phyloP scores from a whole-genome alignment of 225 moss, liverwort and hornwort genomes.

The Pleurozium schreberi region DNA sequence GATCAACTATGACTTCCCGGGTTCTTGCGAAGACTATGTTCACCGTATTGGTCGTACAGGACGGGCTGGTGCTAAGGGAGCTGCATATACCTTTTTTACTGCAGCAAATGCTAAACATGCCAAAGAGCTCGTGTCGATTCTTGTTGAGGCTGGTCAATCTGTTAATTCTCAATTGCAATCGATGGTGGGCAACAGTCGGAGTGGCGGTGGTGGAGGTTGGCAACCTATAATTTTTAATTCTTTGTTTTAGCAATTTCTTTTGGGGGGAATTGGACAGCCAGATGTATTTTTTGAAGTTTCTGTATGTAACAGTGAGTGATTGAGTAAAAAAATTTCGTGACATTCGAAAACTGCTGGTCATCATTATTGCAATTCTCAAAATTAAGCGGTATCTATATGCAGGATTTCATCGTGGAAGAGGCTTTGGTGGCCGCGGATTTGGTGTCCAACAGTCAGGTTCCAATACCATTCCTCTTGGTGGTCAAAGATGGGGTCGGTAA shows the following conservation, averaged over 20 bases:
- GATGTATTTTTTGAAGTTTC: neutral
- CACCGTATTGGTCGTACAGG: slow-evolving; percentile 99
- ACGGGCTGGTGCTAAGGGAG: slow-evolving; percentile 94
- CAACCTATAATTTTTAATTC: neutral
- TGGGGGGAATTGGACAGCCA: neutral
- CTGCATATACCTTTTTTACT: slow-evolving; percentile 94
- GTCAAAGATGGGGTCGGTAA: slow-evolving; percentile 97
- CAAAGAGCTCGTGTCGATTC: slow-evolving; percentile 80
- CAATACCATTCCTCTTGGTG: slow-evolving; percentile 92
- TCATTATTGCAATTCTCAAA: neutral
- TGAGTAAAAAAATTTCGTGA: neutral
- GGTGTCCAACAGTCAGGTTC: slow-evolving; percentile 90
- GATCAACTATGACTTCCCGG: slow-evolving; percentile 99
- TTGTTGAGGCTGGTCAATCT: slow-evolving; percentile 75
- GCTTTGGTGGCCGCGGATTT: slow-evolving; percentile 84
- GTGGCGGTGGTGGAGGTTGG: slow-evolving; percentile 56
- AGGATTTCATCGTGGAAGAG: slow-evolving; percentile 91
- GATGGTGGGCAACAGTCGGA: slow-evolving; percentile 78
- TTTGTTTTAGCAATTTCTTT: neutral
- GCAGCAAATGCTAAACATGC: slow-evolving; percentile 95
- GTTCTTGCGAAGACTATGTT: slow-evolving; percentile 98
- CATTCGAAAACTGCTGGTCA: neutral
- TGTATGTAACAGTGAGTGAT: neutral
- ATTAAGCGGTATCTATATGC: neutral
- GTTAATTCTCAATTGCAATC: slow-evolving; percentile 68